Base-by-base conservation (phyloP, 2,329 filamentous ascomycete genomes). In the Fusarium incarnatum region DNA sequence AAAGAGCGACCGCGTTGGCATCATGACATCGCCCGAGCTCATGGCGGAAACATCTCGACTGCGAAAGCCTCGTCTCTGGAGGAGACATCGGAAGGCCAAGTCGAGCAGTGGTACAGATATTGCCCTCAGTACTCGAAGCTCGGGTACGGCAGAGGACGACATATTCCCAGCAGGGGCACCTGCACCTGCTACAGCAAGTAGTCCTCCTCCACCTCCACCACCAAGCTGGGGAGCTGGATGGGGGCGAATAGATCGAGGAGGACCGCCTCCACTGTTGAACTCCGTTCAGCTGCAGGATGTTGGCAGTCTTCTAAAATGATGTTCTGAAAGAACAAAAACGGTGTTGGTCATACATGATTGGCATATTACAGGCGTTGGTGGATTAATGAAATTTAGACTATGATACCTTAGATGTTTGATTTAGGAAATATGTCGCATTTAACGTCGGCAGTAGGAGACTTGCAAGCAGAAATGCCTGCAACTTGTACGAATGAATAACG, bases 1-100 rank as follows among this genome's bases (percentile, higher is more conserved):
- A 10, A 78, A 79, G 32, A 72, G 75, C 8, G 75, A 77, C 10
- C 78, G 78, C 13, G 68, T 80, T 22, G 82, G 81, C 13, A 84
- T 83, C 67, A 84, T 83, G 81, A 80, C 81, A 2, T 82, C 79
- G 6, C 82, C 83, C 2, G 81, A 84, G 48, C 58, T 81, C 68
- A 46, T 78, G 69, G 67, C 71, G n/a, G 70, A 77, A 32, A 71
- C 68, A 18, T 56, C 64, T 3, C 64, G 73, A 7, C 61, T 75
- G 23, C 71, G 74, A 22, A 74, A 69, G 41, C 42, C 68, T 5
- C 75, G 73, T 3, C 73, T 79, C 48, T 80, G 78, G 79, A 70
- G 76, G 53, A 73, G 71, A 28, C 64, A 68, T 4, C 70, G 72
- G 18, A 78, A 75, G 40, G 59, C 68, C 13, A 77, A 78, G 25